Base-by-base conservation (phyloP, 805 yeast genomes). In the Brettanomyces custersianus region DNA sequence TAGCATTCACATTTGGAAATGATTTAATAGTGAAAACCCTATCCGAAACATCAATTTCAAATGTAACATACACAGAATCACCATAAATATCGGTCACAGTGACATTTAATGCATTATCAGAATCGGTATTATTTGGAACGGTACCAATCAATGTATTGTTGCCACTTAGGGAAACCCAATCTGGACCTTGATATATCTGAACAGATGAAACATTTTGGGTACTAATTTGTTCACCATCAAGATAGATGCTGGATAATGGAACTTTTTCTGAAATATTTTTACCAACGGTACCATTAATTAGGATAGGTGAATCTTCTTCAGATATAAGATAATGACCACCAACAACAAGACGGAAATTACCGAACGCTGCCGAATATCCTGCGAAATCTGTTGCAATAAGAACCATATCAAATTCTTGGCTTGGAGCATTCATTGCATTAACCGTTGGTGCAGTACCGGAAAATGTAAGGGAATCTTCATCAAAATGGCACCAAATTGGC, bases 361-460 rank as follows among this genome's bases (percentile, higher is more conserved):
- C 78, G 44, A 68, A 75, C 4, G 77, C 78, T 13, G 83, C 87
- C 1, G 92, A 63, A 52, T 55, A 87, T 2, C 94, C 95, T 19
- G 59, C 57, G 49, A 75, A 74, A 49, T 87, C 95, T 2, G 94
- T 66, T 1, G 88, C 96, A 38, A 87, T 76, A 46, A 88, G 69
- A 30, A 75, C 66, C 45, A 90, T 76, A 13, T 72, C 69, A 54
- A 74, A 92, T 29, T 66, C 62, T 44, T 74, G 66, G 28, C 94
- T 84, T 9, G 96, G 97, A 1, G 98, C 98, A 46, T 86, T 80
- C 13, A 72, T 68, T 2, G 96, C 83, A 46, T 84, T 80, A 22
- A 84, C 84, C 6, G 80, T 66, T 9, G 98, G 98, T 1, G 95
- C 90, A 1, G 80, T 78, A 22, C 98, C 98, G 29, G 75, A 66